Evolutionary conservation across 2,329 filamentous ascomycete species (phyloP).

Genomic region (Penicillium sp.): DNA sequence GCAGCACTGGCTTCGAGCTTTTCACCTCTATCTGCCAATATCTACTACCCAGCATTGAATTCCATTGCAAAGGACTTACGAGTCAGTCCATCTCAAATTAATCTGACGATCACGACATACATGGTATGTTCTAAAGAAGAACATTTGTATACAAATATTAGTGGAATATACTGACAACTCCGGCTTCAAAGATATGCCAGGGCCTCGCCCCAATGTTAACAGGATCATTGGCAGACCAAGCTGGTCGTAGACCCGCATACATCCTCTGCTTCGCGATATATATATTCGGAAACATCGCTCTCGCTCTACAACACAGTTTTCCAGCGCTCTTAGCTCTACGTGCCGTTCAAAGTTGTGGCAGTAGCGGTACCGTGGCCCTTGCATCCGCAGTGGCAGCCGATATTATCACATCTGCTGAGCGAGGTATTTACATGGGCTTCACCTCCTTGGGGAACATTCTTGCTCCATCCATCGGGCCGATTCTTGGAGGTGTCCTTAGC

Average conservation of each 20-base stretch:
- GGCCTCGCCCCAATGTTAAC: constrained; percentile 50
- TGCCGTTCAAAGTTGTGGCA: constrained; percentile 44
- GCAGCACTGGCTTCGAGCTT: constrained; percentile 42
- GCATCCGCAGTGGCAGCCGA: constrained; percentile 42
- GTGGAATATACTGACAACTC: not conserved
- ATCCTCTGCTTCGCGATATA: constrained; percentile 45
- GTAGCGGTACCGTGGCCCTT: constrained; percentile 41
- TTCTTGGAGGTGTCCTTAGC: constrained; percentile 50
- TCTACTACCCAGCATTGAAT: constrained; percentile 35
- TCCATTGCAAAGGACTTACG: constrained; percentile 28
- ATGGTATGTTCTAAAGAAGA: constrained; percentile 21
- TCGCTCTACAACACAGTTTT: constrained; percentile 40
- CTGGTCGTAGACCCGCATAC: constrained; percentile 49
- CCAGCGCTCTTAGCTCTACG: constrained; percentile 37
- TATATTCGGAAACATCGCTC: constrained; percentile 40
- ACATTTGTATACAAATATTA: not conserved
- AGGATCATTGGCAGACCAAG: constrained; percentile 47
- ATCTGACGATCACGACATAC: constrained; percentile 34
- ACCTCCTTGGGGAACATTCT: constrained; percentile 32
- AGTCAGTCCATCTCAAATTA: constrained; percentile 15
- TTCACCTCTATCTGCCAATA: constrained; percentile 42
- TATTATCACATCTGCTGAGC: constrained; percentile 38
- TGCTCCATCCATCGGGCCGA: constrained; percentile 49
- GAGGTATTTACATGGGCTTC: constrained; percentile 43
- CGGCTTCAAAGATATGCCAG: constrained; percentile 42